These are phyloP conservation scores for Trichoderma gamsii DNA, from an alignment of 495 filamentous ascomycete genomes.

Conservation along the genomic window DNA sequence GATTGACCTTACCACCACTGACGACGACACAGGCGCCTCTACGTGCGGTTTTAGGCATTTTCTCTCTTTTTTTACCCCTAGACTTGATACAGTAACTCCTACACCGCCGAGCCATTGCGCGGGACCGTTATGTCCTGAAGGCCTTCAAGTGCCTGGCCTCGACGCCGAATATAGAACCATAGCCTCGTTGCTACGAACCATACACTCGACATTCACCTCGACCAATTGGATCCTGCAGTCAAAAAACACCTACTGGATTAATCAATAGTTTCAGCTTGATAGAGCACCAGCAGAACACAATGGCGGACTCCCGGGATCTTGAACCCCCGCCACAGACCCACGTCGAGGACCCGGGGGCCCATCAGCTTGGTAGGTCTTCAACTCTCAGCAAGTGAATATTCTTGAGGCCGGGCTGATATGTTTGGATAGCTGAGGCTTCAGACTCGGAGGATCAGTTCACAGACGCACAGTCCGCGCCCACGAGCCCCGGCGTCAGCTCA, in stretches of 20 bases:
- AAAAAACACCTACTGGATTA: not conserved
- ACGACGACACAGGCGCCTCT: not conserved
- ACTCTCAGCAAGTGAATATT: not conserved
- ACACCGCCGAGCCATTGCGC: not conserved
- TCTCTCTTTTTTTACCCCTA: not conserved
- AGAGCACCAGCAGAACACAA: not conserved
- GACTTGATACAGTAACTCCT: not conserved
- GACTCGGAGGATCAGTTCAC: conserved; percentile 87
- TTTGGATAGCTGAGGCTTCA: conserved; percentile 45
- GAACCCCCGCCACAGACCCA: conserved; percentile 60
- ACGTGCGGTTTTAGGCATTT: not conserved
- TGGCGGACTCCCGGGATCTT: conserved; percentile 28
- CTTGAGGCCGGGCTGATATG: conserved; percentile 17
- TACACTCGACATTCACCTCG: not conserved
- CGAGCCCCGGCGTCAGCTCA: conserved; percentile 45
- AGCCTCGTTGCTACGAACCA: not conserved
- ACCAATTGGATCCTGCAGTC: not conserved
- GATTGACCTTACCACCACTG: not conserved
- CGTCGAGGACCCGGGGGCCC: conserved; percentile 73
- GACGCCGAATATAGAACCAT: conserved; percentile 2
- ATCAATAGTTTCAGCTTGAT: not conserved
- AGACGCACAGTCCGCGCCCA: conserved; percentile 70
- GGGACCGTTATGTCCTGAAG: conserved; percentile 3
- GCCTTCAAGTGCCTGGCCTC: not conserved
- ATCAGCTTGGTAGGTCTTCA: conserved; percentile 61